A percentile compares a stretch with the other conserved stretches of the same genome.
phyloP scores from a whole-genome alignment of 2,329 filamentous ascomycete genomes.

The Alternaria gaisen region DNA sequence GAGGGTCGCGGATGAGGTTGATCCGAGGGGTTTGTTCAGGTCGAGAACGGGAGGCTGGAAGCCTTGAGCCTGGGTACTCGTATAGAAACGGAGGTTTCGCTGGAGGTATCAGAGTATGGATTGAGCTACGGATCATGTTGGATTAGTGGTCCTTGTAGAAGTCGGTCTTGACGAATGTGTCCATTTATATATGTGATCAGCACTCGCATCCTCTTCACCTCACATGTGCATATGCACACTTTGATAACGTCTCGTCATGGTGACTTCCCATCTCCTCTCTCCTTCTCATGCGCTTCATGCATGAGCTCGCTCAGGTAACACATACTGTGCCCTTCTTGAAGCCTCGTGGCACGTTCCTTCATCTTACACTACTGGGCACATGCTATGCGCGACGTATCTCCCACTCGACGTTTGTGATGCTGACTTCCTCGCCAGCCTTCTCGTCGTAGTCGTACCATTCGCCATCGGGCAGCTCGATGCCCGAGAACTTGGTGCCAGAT shows the following conservation, averaged over 20 bases:
- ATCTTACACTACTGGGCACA: background rate
- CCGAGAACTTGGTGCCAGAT: slow-evolving; percentile 80
- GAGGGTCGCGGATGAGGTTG: slow-evolving; percentile 50
- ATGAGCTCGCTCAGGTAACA: background rate
- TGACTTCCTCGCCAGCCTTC: slow-evolving; percentile 89
- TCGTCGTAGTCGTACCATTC: slow-evolving; percentile 99
- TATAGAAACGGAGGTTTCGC: background rate
- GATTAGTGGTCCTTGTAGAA: too few species aligned
- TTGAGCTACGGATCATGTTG: background rate
- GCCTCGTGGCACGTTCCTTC: background rate
- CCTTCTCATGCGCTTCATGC: background rate
- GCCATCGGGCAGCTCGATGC: slow-evolving; percentile 83
- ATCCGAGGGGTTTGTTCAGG: slow-evolving; percentile 54
- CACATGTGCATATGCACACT: background rate
- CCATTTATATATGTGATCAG: background rate
- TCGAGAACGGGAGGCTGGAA: slow-evolving; percentile 55
- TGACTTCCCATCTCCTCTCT: background rate
- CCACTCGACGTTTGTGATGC: slow-evolving; percentile 89
- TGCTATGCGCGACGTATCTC: slow-evolving; percentile 75
- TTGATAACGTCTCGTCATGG: background rate
- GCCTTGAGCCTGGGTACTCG: slow-evolving; percentile 30
- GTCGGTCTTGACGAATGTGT: background rate
- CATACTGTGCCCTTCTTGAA: background rate
- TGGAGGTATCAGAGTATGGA: background rate
- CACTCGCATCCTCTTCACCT: background rate